Evolutionary conservation across 345 rosid genomes (phyloP).

Genomic region (Salix caprea): DNA sequence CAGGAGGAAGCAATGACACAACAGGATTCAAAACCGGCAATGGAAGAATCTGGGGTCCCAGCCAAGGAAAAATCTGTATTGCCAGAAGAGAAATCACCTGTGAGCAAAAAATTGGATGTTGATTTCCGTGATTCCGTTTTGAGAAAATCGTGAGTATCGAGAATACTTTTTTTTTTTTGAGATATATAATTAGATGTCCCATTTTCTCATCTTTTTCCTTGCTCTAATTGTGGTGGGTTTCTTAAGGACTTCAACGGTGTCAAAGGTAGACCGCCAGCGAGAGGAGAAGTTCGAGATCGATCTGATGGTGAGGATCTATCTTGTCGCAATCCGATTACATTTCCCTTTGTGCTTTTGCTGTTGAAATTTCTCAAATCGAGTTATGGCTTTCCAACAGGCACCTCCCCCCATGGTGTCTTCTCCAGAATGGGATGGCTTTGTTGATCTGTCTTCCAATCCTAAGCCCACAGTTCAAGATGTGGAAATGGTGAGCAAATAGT

Average conservation of each 20-base stretch:
- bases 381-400: constrained; percentile 37
- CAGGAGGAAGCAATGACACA: constrained; percentile 18
- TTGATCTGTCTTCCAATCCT: constrained; percentile 24
- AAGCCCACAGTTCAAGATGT: constrained; percentile 5
- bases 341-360: constrained; percentile 20
- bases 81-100: constrained; percentile 11
- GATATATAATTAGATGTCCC: constrained; percentile 12
- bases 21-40: constrained; percentile 15
- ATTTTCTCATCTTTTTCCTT: constrained; percentile 9
- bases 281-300: constrained; percentile 41
- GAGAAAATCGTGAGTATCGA: constrained; percentile 37
- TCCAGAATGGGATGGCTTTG: constrained; percentile 18
- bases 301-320: constrained; percentile 55
- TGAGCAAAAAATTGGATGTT: constrained; percentile 13
- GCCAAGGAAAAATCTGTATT: constrained; percentile 9
- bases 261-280: constrained; percentile 15
- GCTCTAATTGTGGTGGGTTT: background rate
- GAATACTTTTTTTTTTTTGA: constrained; percentile 10
- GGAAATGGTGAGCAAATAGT: constrained; percentile 11
- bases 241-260: constrained; percentile 24
- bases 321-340: constrained; percentile 17
- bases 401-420: constrained; percentile 33
- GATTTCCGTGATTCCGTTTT: constrained; percentile 27
- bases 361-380: constrained; percentile 20
- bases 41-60: constrained; percentile 19